Base-by-base conservation (phyloP, 345 rosid species). In the Draba incana region DNA sequence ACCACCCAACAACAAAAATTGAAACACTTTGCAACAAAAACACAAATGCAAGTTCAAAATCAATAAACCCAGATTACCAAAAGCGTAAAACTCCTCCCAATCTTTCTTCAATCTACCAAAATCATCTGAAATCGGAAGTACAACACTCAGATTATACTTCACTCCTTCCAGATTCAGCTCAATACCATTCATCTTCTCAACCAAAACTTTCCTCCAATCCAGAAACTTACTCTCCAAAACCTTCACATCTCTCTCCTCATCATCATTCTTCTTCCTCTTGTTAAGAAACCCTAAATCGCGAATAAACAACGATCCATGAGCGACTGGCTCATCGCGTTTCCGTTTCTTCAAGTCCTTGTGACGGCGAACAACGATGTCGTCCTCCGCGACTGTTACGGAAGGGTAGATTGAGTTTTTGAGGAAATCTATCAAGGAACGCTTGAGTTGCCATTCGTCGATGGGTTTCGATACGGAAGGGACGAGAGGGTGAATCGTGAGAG, bases 401-500 rank as follows among this genome's bases (percentile, higher is more conserved):
- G 83, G 80, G 24, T 81, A 64, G 50, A 83, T 75, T 0, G 92
- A 86, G 73, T 62, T 59, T 75, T 80, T 84, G 67, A 90, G 84
- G 80, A 82, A 93, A 53, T 86, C 89, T 2, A 77, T 71, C 16
- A 90, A 77, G 12, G 98, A 88, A 35, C 81, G 86, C 75, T 84
- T 93, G 53, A 90, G 82, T 68, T 83, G 92, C 98, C 98, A 93
- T 72, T 90, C 97, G 78, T 93, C 96, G 75, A 90, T 77, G 59
- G 89, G 81, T 20, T 79, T 90, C 5, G 90, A 75, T 62, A 83
- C 84, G 68, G 94, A 77, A 6, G 89, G 82, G 49, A 66, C 62
- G 2, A 81, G 15, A 12, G 97, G 91, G 70, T 83, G 58, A 70
- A 93, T 81, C 6, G 85, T 71, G 73, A 90, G 90, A 11, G 58